phyloP scores from a whole-genome alignment of 2,329 filamentous ascomycete genomes.

The Cladosporium cucumerinum region DNA sequence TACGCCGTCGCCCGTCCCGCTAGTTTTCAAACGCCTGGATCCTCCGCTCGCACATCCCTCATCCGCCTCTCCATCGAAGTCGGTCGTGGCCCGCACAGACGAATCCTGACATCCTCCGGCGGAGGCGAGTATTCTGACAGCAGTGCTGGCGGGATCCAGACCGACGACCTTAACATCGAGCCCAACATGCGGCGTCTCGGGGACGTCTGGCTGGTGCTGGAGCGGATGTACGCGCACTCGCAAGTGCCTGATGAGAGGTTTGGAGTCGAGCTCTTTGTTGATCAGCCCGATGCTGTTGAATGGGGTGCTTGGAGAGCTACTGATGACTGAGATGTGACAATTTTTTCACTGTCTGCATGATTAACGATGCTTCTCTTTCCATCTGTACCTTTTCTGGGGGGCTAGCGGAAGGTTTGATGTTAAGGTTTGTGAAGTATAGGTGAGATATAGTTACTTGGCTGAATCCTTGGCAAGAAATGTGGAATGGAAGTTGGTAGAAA shows the following conservation, averaged over 20 bases:
- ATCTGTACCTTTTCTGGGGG: neutral
- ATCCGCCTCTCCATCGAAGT: slow-evolving; percentile 71
- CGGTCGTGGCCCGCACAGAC: slow-evolving; percentile 67
- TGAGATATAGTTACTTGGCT: slow-evolving; percentile 7
- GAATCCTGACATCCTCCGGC: slow-evolving; percentile 59
- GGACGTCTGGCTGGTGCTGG: slow-evolving; percentile 76
- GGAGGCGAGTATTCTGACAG: slow-evolving; percentile 71
- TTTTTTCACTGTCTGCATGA: neutral
- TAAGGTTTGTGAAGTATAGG: neutral
- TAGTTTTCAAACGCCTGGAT: neutral
- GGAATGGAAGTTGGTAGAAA: neutral
- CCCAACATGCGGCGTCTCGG: slow-evolving; percentile 55
- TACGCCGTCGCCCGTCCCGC: slow-evolving; percentile 29
- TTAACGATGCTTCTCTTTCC: neutral
- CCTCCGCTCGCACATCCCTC: slow-evolving; percentile 37
- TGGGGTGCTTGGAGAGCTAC: slow-evolving; percentile 46
- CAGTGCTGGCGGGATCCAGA: slow-evolving; percentile 60
- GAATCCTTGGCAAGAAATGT: neutral
- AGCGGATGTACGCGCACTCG: slow-evolving; percentile 64
- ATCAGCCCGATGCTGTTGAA: slow-evolving; percentile 43
- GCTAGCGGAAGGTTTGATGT: neutral
- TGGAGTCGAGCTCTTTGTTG: slow-evolving; percentile 46
- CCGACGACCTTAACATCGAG: slow-evolving; percentile 70
- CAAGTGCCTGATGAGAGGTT: slow-evolving; percentile 50
- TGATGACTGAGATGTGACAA: slow-evolving; percentile 32